Conservation (phyloP, 2,329 filamentous ascomycete species). For the Paraphaeosphaeria sporulosa region DNA sequence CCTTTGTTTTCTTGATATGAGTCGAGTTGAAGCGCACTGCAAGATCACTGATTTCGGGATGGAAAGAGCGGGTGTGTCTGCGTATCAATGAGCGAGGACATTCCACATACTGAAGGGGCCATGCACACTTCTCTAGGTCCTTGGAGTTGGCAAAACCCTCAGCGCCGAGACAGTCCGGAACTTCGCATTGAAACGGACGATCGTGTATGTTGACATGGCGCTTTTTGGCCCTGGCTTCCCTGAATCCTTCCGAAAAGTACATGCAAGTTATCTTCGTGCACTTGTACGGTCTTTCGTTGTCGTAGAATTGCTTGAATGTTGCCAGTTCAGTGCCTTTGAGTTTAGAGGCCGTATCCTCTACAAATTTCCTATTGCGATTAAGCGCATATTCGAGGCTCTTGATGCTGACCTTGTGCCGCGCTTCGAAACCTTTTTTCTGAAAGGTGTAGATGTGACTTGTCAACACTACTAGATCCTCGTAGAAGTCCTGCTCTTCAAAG, state of each 20-base stretch:
- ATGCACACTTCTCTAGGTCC: constrained; percentile 43
- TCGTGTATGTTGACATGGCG: constrained; percentile 51
- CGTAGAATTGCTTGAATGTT: constrained; percentile 44
- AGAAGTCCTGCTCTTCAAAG: constrained; percentile 24
- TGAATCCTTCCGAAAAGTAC: constrained; percentile 56
- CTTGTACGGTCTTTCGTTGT: constrained; percentile 49
- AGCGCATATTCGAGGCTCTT: constrained; percentile 33
- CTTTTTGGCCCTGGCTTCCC: constrained; percentile 37
- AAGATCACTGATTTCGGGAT: constrained; percentile 35
- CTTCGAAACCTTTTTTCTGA: constrained; percentile 39
- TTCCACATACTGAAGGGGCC: neutral
- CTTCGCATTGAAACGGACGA: constrained; percentile 50
- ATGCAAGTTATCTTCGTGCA: constrained; percentile 52
- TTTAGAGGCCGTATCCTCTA: constrained; percentile 36
- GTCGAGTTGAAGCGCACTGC: constrained; percentile 28
- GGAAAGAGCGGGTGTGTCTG: constrained; percentile 31
- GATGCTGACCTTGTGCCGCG: constrained; percentile 42
- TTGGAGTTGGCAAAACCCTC: constrained; percentile 52
- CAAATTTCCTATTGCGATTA: constrained; percentile 34
- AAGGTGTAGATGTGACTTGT: constrained; percentile 42
- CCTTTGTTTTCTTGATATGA: constrained; percentile 22
- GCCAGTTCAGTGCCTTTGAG: constrained; percentile 13
- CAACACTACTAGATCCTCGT: constrained; percentile 32
- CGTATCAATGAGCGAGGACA: neutral
- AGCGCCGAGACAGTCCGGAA: constrained; percentile 44